phyloP scores from a whole-genome alignment of 495 filamentous ascomycete genomes.

The Pyrenopolyporus hunteri region DNA sequence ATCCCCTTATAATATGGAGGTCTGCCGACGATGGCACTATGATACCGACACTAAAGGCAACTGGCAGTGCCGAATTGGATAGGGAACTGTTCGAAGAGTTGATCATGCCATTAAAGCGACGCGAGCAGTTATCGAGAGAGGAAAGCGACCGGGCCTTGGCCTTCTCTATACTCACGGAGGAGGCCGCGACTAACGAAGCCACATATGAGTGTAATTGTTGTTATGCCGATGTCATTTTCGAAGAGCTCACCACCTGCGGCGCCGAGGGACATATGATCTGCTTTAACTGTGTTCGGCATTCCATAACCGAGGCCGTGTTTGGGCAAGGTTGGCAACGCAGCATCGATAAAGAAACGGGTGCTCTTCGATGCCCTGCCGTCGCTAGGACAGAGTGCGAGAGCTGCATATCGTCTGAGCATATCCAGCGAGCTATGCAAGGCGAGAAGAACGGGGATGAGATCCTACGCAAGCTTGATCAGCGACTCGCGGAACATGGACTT shows the following conservation, averaged over 20 bases:
- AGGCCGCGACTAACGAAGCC: slow-evolving; percentile 73
- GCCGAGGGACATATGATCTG: slow-evolving; percentile 80
- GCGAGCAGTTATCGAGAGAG: slow-evolving; percentile 62
- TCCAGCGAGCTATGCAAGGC: slow-evolving; percentile 72
- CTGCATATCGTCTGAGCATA: slow-evolving; percentile 67
- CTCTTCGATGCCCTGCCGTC: slow-evolving; percentile 81
- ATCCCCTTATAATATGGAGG: slow-evolving; percentile 70
- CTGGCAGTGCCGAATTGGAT: slow-evolving; percentile 80
- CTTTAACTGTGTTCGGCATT: slow-evolving; percentile 78
- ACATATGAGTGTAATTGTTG: slow-evolving; percentile 93
- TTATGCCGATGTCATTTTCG: slow-evolving; percentile 76
- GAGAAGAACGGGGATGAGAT: slow-evolving; percentile 72
- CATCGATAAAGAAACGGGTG: slow-evolving; percentile 70
- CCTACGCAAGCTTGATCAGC: slow-evolving; percentile 74
- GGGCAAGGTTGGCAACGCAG: slow-evolving; percentile 90
- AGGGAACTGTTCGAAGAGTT: slow-evolving; percentile 73
- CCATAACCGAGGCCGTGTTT: slow-evolving; percentile 83
- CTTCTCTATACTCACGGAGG: slow-evolving; percentile 69
- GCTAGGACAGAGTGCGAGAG: slow-evolving; percentile 73
- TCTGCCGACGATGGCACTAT: slow-evolving; percentile 54
- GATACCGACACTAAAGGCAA: slow-evolving; percentile 68
- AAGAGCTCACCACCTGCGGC: slow-evolving; percentile 79
- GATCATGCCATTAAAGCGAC: slow-evolving; percentile 65
- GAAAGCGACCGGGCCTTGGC: slow-evolving; percentile 68
- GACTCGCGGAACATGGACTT: slow-evolving; percentile 73